Evolutionary conservation across 2,329 filamentous ascomycete genomes (phyloP).

Genomic region (Talaromyces sp.): DNA sequence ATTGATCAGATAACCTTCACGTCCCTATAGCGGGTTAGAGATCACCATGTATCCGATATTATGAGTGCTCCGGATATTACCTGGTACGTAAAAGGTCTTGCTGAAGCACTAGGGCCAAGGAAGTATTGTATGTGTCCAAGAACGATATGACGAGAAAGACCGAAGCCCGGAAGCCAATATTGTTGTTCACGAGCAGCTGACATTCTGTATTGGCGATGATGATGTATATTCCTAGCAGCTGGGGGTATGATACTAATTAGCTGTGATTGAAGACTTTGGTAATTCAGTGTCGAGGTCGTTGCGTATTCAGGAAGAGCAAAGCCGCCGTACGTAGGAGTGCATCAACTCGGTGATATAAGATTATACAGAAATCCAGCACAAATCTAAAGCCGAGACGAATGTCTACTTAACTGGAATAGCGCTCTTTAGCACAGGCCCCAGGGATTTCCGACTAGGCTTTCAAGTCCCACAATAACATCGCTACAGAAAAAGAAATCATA

Average conservation of each 20-base stretch:
- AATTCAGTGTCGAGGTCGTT: background rate
- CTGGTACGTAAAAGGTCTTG: conserved; percentile 48
- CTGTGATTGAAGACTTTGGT: background rate
- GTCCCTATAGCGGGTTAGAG: conserved; percentile 33
- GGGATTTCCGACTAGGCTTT: background rate
- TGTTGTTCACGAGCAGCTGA: conserved; percentile 34
- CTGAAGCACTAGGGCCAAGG: conserved; percentile 46
- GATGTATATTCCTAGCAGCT: background rate
- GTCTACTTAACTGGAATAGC: background rate
- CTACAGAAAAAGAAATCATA: conserved; percentile 5
- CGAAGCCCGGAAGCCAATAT: conserved; percentile 49
- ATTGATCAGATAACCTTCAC: conserved; percentile 48
- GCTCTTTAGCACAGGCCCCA: background rate
- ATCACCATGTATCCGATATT: conserved; percentile 17
- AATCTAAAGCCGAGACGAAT: background rate
- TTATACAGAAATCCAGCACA: background rate
- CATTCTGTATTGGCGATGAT: conserved; percentile 25
- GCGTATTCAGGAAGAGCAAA: background rate
- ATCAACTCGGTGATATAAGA: background rate
- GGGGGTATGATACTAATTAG: background rate
- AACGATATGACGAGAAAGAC: conserved; percentile 48
- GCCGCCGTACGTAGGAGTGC: background rate
- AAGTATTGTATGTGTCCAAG: conserved; percentile 49
- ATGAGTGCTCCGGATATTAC: conserved; percentile 27
- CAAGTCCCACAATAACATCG: conserved; percentile 13